Conservation (phyloP, 2,329 filamentous ascomycete species). For the Fusarium neocosmosporiellum region DNA sequence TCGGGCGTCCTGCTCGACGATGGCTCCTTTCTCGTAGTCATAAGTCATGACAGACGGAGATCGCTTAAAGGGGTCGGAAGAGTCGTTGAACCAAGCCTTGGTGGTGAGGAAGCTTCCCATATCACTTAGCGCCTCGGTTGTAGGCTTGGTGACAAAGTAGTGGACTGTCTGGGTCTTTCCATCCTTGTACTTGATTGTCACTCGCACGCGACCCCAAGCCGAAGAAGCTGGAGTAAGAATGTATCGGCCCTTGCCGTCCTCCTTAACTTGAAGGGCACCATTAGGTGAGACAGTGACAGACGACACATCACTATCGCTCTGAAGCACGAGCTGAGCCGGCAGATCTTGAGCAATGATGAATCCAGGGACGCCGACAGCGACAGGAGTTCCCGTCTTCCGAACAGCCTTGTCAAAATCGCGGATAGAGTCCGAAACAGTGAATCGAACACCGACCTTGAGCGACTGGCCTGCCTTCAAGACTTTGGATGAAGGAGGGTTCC, state of each 20-base stretch:
- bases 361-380: conserved; percentile 65
- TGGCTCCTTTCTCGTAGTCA: conserved; percentile 58
- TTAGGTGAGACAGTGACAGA: conserved; percentile 54
- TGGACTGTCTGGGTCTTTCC: conserved; percentile 64
- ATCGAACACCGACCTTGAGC: conserved; percentile 62
- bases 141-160: conserved; percentile 64
- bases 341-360: conserved; percentile 63
- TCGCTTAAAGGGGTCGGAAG: conserved; percentile 64
- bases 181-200: conserved; percentile 61
- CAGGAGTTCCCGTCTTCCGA: conserved; percentile 55
- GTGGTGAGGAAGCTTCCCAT: conserved; percentile 66
- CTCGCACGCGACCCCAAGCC: conserved; percentile 61
- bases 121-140: conserved; percentile 55
- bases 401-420: conserved; percentile 61
- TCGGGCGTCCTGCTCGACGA: conserved; percentile 59
- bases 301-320: conserved; percentile 52
- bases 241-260: conserved; percentile 49
- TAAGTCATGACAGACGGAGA: conserved; percentile 68
- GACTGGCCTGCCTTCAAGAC: conserved; percentile 57
- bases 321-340: conserved; percentile 58
- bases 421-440: conserved; percentile 59
- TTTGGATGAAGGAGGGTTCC: conserved; percentile 65
- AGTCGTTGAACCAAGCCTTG: conserved; percentile 62
- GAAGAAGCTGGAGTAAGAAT: conserved; percentile 54
- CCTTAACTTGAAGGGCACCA: conserved; percentile 50